Conservation (phyloP, 805 yeast genomes). For the Metschnikowia lachancei region DNA sequence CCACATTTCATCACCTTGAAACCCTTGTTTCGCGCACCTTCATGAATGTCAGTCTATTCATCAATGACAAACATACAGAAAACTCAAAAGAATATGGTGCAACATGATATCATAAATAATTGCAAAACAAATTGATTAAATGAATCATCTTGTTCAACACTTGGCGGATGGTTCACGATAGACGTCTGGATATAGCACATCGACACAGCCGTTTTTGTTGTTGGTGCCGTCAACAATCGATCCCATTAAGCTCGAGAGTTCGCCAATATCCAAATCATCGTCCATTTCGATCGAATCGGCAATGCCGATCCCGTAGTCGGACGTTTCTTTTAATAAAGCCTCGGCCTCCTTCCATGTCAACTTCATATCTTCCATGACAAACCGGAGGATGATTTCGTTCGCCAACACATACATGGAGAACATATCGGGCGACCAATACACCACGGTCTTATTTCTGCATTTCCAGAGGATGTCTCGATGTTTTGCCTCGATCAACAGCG, state of each 20-base stretch:
- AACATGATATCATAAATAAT: too few species aligned
- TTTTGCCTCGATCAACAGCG: constrained; percentile 36
- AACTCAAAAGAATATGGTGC: too few species aligned
- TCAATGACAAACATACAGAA: too few species aligned
- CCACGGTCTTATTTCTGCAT: constrained; percentile 41
- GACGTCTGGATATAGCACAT: neutral
- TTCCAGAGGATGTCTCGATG: constrained; percentile 24
- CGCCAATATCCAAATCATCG: constrained; percentile 27
- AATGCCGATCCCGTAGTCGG: constrained; percentile 45
- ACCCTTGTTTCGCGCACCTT: too few species aligned
- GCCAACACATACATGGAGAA: constrained; percentile 60
- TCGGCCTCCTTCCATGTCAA: constrained; percentile 44
- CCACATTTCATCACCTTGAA: too few species aligned
- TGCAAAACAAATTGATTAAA: too few species aligned
- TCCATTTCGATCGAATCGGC: constrained; percentile 31
- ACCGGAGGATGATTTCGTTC: constrained; percentile 55
- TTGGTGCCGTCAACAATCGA: neutral
- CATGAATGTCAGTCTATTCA: too few species aligned
- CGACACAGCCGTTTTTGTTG: too few species aligned
- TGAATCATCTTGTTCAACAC: too few species aligned
- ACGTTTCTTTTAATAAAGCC: constrained; percentile 44
- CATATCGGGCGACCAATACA: constrained; percentile 59
- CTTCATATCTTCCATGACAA: constrained; percentile 47
- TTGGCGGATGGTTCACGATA: too few species aligned
- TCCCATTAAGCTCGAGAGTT: constrained; percentile 3